Evolutionary conservation across 306 rosid genomes (phyloP), one percentile per base, ranked within the genome.

Genomic region (Potentilla sterilis): DNA sequence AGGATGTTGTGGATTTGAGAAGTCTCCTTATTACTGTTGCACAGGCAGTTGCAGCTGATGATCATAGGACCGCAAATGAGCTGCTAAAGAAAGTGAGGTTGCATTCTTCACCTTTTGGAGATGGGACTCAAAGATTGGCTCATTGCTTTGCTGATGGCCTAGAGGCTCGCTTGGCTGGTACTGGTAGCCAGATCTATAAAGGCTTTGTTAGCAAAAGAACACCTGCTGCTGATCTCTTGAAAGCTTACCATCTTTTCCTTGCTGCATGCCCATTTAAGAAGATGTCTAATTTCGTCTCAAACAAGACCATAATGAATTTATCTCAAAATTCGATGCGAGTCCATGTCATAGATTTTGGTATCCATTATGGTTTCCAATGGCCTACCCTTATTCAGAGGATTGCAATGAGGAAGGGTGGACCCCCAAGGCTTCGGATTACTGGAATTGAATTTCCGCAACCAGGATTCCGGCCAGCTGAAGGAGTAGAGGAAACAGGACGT

Each of bases 331-430:
- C 90, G 73, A 75, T 79, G 59, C 87, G 84, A 80, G 59, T 95
- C 65, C 99, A 95, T 75, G 86, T 95, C 76, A 85, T 95, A 73
- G 98, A 90, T 78, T 92, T 95, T 59, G 99, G 99, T 68, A 95
- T 92, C 81, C 96, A 86, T 80, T 95, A 90, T 76, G 99, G 99
- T 77, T 89, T 96, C 81, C 99, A 96, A 63, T 92, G 99, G 99
- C 98, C 99, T 12, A 92, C 96, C 79, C 82, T 90, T 15, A 85
- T 92, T 47, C 97, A 96, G 77, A 77, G 92, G 67, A 70, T 90
- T 34, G 77, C 92, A 8, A 47, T 62, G 80, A 79, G 90, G 79
- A 1, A 47, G 0, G 97, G 89, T 68, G 97, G 98, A 64, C 93
- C 97, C 10, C 97, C 99, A 11, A 90, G 79, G 75, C 82, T 96